These are phyloP conservation scores for Clarireedia paspali DNA, from an alignment of 2,329 filamentous ascomycete genomes.

Conservation along the genomic window DNA sequence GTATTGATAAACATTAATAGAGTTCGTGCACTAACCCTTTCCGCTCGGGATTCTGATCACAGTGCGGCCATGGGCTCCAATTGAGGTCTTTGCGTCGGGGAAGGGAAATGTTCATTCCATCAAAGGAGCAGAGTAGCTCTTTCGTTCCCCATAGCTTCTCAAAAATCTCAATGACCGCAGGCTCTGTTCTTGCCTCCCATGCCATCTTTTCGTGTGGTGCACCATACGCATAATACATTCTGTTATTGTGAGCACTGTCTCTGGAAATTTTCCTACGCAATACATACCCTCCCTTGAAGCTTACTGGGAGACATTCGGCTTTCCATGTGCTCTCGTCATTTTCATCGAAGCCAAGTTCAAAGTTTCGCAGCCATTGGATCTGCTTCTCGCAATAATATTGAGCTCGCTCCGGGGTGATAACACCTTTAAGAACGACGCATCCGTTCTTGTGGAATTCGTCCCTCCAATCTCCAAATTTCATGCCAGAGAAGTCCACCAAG, in stretches of 20 bases:
- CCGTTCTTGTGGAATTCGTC: slow-evolving; percentile 11
- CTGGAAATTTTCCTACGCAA: background rate
- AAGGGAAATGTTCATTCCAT: slow-evolving; percentile 35
- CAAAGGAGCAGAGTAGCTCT: slow-evolving; percentile 38
- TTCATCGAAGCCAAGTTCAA: slow-evolving; percentile 11
- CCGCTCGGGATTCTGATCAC: slow-evolving; percentile 30
- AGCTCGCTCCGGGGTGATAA: slow-evolving; percentile 7
- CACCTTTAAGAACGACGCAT: slow-evolving; percentile 11
- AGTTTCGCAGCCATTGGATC: slow-evolving; percentile 7
- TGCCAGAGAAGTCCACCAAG: too few species aligned
- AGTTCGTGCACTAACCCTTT: too few species aligned
- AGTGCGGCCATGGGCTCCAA: slow-evolving; percentile 32
- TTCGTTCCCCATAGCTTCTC: slow-evolving; percentile 34
- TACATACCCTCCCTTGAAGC: slow-evolving; percentile 22
- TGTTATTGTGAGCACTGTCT: slow-evolving; percentile 4
- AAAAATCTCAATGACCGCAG: slow-evolving; percentile 32
- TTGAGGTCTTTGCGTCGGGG: slow-evolving; percentile 19
- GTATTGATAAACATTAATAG: too few species aligned
- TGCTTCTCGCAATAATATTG: slow-evolving; percentile 4
- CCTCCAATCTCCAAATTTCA: slow-evolving; percentile 6
- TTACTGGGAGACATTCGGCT: slow-evolving; percentile 28
- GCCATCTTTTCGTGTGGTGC: slow-evolving; percentile 33
- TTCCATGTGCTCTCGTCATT: slow-evolving; percentile 27
- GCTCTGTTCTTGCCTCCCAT: slow-evolving; percentile 32
- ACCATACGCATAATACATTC: slow-evolving; percentile 33